Evolutionary conservation across 2,329 filamentous ascomycete genomes (phyloP).

Genomic region (Elsinoe perseae): DNA sequence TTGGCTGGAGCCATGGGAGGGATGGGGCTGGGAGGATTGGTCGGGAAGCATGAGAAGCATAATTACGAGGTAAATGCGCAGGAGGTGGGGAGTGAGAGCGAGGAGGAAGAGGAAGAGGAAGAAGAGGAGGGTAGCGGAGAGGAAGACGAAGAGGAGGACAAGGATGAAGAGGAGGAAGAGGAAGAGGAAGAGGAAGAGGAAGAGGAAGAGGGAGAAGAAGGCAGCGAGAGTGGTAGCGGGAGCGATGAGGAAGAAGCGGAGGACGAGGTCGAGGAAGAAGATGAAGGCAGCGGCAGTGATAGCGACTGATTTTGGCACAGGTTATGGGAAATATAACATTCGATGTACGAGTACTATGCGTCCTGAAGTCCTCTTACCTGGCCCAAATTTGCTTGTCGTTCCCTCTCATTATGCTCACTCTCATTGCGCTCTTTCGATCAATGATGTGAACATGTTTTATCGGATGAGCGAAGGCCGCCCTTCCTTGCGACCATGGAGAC

Average conservation of each 20-base stretch:
- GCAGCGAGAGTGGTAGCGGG: no score
- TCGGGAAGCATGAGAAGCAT: not conserved
- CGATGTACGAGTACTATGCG: not conserved
- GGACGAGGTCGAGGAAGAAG: conserved; percentile 2
- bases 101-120: conserved; percentile 3
- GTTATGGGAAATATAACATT: not conserved
- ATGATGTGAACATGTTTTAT: no score
- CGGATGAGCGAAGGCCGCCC: no score
- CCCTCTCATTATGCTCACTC: no score
- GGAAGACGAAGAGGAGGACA: not conserved
- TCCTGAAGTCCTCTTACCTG: no score
- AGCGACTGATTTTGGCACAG: not conserved
- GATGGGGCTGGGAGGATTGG: not conserved
- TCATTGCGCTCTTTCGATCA: no score
- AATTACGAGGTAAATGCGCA: not conserved
- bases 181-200: not conserved
- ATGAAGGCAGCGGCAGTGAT: conserved; percentile 11
- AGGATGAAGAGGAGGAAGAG: not conserved
- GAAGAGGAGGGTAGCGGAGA: not conserved
- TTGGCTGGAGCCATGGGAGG: not conserved
- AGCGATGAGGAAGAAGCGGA: not conserved
- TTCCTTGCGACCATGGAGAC: no score
- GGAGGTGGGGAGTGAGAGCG: conserved; percentile 12
- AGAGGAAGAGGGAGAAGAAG: not conserved
- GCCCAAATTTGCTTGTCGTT: no score